Evolutionary conservation across 1,284 basidiomycete species (phyloP).

Genomic region (Leccinum pachyderme): DNA sequence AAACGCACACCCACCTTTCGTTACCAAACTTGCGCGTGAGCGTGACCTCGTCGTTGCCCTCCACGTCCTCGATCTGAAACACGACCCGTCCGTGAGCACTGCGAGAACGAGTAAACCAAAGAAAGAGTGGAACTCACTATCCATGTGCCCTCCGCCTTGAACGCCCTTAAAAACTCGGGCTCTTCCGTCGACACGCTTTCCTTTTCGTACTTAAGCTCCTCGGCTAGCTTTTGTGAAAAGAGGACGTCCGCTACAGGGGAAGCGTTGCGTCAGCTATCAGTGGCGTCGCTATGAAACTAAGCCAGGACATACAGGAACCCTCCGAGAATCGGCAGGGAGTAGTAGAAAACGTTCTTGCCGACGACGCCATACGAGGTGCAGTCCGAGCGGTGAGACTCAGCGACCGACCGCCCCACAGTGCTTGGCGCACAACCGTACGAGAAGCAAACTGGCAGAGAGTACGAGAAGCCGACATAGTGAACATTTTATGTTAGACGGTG

Average conservation of each 20-base stretch:
- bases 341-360: conserved; percentile 54
- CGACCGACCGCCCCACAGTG: conserved; percentile 20
- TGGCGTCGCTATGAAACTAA: background rate
- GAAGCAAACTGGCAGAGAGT: conserved; percentile 43
- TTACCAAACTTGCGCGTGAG: conserved; percentile 87
- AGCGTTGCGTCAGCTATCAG: background rate
- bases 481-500: background rate
- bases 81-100: background rate
- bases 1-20: conserved; percentile 64
- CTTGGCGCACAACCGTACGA: conserved; percentile 35
- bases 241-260: conserved; percentile 61
- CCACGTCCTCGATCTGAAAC: conserved; percentile 65
- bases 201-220: conserved; percentile 86
- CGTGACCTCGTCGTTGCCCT: conserved; percentile 81
- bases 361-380: conserved; percentile 25
- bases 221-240: conserved; percentile 72
- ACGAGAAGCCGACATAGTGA: conserved; percentile 44
- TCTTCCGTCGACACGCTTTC: conserved; percentile 50
- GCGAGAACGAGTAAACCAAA: background rate
- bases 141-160: conserved; percentile 80
- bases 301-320: conserved; percentile 53
- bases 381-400: conserved; percentile 19
- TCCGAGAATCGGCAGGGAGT: conserved; percentile 55
- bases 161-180: conserved; percentile 79
- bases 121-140: conserved; percentile 38